Evolutionary conservation across 768 basidiomycete genomes (phyloP), one percentile per base, ranked within the genome.

Genomic region (Omphalotus guepiniiformis): DNA sequence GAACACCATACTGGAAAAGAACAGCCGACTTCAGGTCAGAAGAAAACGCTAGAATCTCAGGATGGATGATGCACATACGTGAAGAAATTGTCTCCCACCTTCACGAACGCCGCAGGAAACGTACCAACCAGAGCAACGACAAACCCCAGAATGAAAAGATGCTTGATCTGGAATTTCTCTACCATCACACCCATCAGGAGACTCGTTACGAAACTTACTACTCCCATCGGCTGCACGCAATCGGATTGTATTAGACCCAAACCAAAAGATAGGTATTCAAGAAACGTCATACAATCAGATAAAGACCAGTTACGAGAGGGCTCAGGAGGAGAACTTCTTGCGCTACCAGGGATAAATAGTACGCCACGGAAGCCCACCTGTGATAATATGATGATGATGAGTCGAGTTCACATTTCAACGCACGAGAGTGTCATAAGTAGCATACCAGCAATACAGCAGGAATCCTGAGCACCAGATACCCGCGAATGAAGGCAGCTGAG

Each of bases 251-350:
- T 9, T 9, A n/a, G n/a, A 9, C 9, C 9, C 30, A n/a, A 32
- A 32, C 9, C 9, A 9, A 32, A n/a, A 9, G 30, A 32, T 32
- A 9, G n/a, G 30, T 12, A 18, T 21, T 9, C 9, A 32, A 39
- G 18, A 18, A 13, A 19, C 8, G 11, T 11, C 37, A 8, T 18
- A 39, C 37, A 9, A 39, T 39, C 37, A 39, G 8, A 21, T 39
- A 39, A 9, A 39, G 37, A 9, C 37, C 37, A 39, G 37, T 39
- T 12, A 18, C 19, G 11, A 39, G 19, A 8, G 13, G 47, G 40
- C 18, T 38, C 47, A 29, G 47, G 38, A 28, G 25, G 27, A 41
- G 38, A 48, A 40, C 47, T 25, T 27, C 47, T 48, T 48, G 39
- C 15, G 8, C 22, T 26, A 28, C 25, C 38, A 41, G 47, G 29